Percentiles rank a stretch among this genome's conserved stretches.
Evolutionary conservation across 495 filamentous ascomycete genomes (phyloP).

Genomic region (Penicillium cinerascens): DNA sequence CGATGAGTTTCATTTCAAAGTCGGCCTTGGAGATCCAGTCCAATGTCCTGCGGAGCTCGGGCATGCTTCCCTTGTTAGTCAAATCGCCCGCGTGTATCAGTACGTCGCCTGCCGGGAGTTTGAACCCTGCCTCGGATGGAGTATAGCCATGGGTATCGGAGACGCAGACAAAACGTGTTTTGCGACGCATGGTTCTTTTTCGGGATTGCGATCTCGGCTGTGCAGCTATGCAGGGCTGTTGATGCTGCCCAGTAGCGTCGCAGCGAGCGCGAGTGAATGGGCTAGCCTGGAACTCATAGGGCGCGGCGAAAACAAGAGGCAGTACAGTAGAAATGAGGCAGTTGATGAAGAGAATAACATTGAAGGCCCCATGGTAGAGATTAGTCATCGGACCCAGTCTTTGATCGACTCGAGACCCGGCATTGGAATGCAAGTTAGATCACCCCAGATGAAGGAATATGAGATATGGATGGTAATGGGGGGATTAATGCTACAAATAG

Average conservation of each 20-base stretch:
- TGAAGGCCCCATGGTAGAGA: slow-evolving; percentile 27
- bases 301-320: background rate
- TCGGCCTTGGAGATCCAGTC: slow-evolving; percentile 55
- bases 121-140: slow-evolving; percentile 49
- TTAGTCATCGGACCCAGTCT: slow-evolving; percentile 31
- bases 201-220: background rate
- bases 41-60: slow-evolving; percentile 51
- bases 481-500: background rate
- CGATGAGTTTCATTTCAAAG: slow-evolving; percentile 55
- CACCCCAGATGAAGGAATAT: background rate
- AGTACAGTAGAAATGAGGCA: background rate
- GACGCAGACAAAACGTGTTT: slow-evolving; percentile 56
- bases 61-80: slow-evolving; percentile 53
- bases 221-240: slow-evolving; percentile 1
- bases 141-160: slow-evolving; percentile 60
- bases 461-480: background rate
- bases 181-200: slow-evolving; percentile 31
- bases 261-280: slow-evolving; percentile 7
- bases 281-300: slow-evolving; percentile 4
- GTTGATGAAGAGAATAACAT: slow-evolving; percentile 1
- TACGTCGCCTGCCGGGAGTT: slow-evolving; percentile 56
- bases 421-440: background rate
- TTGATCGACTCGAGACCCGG: slow-evolving; percentile 10
- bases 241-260: background rate
- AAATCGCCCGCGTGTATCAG: slow-evolving; percentile 61